A percentile compares a stretch with the other conserved stretches of the same genome.
phyloP scores from a whole-genome alignment of 306 rosid species.

The Inga leiocalycina region DNA sequence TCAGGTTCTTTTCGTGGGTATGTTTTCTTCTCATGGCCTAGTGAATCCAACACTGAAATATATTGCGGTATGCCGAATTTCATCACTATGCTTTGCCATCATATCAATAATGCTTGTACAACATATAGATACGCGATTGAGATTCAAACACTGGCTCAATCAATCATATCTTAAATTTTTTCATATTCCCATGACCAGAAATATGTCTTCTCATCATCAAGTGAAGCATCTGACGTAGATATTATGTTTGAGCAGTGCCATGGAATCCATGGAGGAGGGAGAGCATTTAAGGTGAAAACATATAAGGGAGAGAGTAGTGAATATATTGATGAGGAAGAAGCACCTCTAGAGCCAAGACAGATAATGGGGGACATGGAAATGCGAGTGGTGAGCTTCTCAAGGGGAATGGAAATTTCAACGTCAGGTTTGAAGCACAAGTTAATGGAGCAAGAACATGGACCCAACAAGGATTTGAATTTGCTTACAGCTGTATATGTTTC shows the following conservation, averaged over 20 bases:
- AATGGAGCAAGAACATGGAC: background rate
- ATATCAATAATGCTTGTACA: background rate
- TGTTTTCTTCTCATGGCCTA: background rate
- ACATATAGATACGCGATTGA: background rate
- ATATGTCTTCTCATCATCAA: background rate
- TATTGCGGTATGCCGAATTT: background rate
- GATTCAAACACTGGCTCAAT: background rate
- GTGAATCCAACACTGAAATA: background rate
- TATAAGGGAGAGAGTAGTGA: background rate
- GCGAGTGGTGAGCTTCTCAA: background rate
- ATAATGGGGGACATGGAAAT: background rate
- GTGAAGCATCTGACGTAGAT: background rate
- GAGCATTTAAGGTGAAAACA: background rate
- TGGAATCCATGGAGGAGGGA: background rate
- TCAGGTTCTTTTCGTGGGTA: background rate
- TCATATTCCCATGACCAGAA: background rate
- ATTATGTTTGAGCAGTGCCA: background rate
- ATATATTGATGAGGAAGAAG: background rate
- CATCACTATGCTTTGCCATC: background rate
- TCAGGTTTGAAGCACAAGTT: background rate
- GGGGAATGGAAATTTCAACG: background rate
- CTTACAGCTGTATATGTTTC: background rate
- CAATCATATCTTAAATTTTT: background rate
- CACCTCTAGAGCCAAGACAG: fast-evolving
- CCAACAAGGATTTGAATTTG: background rate